A percentile compares a stretch with the other conserved stretches of the same genome.
These are phyloP conservation scores for Pythium pyrilobum DNA, from an alignment of 352 stramenopile genomes.

Conservation along the genomic window DNA sequence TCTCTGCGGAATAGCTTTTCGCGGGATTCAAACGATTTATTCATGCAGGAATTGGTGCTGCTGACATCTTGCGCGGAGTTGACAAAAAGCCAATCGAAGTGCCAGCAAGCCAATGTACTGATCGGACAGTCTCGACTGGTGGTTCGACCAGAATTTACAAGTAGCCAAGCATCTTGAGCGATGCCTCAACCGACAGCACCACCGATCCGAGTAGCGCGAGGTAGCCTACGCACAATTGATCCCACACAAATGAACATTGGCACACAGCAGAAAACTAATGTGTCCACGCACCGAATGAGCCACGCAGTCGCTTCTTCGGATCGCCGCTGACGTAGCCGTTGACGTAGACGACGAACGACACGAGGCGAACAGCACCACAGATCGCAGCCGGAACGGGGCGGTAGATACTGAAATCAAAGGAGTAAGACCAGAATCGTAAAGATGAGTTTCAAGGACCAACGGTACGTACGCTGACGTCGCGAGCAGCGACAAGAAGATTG, in stretches of 20 bases:
- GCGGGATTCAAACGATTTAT: too few species aligned
- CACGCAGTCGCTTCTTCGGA: conserved; percentile 49
- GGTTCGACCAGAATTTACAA: not conserved
- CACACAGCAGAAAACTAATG: too few species aligned
- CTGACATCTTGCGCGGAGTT: too few species aligned
- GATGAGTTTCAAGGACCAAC: not conserved
- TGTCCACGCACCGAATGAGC: conserved; percentile 16
- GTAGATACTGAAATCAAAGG: conserved; percentile 30
- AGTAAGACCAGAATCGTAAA: not conserved
- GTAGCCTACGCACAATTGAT: conserved; percentile 32
- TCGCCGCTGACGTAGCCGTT: conserved; percentile 53
- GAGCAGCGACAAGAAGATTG: conserved; percentile 48
- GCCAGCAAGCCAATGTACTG: not conserved
- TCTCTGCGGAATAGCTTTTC: too few species aligned
- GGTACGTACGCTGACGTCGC: conserved; percentile 46
- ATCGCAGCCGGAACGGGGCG: conserved; percentile 54
- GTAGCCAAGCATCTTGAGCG: conserved; percentile 23
- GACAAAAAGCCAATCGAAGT: not conserved
- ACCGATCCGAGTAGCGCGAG: conserved; percentile 33
- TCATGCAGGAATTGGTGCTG: too few species aligned
- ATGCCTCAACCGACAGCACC: conserved; percentile 29
- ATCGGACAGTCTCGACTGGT: not conserved
- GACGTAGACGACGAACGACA: conserved; percentile 65
- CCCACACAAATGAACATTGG: not conserved
- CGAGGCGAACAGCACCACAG: conserved; percentile 40